Conservation (phyloP, 768 basidiomycete species). For the Rhizopogon salebrosus region DNA sequence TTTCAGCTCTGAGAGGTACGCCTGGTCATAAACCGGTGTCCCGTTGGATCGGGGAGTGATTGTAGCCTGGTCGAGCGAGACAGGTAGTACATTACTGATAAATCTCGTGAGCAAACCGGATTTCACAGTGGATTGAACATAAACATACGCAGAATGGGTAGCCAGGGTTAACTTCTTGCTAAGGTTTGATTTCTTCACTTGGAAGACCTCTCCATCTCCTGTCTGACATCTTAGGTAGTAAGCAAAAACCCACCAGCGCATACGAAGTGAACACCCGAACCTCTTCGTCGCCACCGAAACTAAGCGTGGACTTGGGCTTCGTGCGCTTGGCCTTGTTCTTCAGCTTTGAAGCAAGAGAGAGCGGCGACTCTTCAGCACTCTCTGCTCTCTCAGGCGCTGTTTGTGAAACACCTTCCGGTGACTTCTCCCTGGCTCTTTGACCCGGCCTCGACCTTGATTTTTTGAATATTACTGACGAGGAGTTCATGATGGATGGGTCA, state of each 20-base stretch:
- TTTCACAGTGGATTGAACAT: neutral
- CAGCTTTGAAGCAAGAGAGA: slow-evolving; percentile 55
- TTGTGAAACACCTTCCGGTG: slow-evolving; percentile 14
- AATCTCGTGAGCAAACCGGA: slow-evolving; percentile 9
- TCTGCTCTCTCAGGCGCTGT: slow-evolving; percentile 17
- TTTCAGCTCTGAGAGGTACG: slow-evolving; percentile 73
- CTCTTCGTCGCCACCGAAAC: slow-evolving; percentile 72
- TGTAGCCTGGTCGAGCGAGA: slow-evolving; percentile 50
- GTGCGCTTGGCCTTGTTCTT: slow-evolving; percentile 68
- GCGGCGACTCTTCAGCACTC: slow-evolving; percentile 48
- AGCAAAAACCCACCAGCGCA: slow-evolving; percentile 15
- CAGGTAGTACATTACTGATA: slow-evolving; percentile 36
- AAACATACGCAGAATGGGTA: slow-evolving; percentile 45
- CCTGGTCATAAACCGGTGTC: slow-evolving; percentile 64
- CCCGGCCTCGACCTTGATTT: slow-evolving; percentile 34
- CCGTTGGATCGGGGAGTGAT: slow-evolving; percentile 40
- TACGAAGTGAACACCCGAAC: slow-evolving; percentile 32
- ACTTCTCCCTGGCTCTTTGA: slow-evolving; percentile 33
- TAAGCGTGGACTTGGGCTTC: slow-evolving; percentile 63
- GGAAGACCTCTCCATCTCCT: slow-evolving; percentile 59
- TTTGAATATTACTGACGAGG: slow-evolving; percentile 37
- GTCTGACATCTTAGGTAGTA: slow-evolving; percentile 35
- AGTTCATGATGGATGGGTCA: slow-evolving; percentile 22
- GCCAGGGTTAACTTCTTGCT: slow-evolving; percentile 61
- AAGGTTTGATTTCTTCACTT: slow-evolving; percentile 76